Conservation (phyloP, 2,329 filamentous ascomycete species). For the Didymella pomorum region DNA sequence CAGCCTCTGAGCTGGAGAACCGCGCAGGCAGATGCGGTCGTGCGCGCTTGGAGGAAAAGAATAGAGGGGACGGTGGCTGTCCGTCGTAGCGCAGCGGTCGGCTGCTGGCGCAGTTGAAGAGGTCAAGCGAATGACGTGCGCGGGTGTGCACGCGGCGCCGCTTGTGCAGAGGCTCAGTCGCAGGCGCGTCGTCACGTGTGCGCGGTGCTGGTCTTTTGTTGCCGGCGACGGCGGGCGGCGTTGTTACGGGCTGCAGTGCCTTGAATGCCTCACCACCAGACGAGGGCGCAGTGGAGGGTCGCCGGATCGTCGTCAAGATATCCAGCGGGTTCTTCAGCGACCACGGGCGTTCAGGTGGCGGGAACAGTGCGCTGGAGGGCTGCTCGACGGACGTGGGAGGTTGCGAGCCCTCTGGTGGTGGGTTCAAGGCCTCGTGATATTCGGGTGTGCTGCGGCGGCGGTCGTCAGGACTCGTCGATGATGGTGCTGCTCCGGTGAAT, state of each 20-base stretch:
- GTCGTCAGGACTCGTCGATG: slow-evolving; percentile 16
- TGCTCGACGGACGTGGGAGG: slow-evolving; percentile 24
- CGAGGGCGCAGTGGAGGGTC: slow-evolving; percentile 29
- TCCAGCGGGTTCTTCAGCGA: slow-evolving; percentile 7
- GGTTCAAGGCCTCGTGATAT: slow-evolving; percentile 26
- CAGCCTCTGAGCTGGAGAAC: slow-evolving; percentile 66
- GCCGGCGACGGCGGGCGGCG: slow-evolving; percentile 21
- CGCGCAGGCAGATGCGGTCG: slow-evolving; percentile 59
- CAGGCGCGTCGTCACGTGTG: slow-evolving; percentile 21
- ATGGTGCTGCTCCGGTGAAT: slow-evolving; percentile 43
- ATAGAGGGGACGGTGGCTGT: slow-evolving; percentile 59
- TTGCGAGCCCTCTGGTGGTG: slow-evolving; percentile 23
- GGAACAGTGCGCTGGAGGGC: slow-evolving; percentile 3
- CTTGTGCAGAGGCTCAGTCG: slow-evolving; percentile 49
- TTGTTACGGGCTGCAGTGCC: slow-evolving; percentile 12
- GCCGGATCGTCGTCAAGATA: slow-evolving; percentile 8
- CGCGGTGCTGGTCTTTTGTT: slow-evolving; percentile 9
- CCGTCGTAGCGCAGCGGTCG: slow-evolving; percentile 29
- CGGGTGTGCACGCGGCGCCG: slow-evolving; percentile 38
- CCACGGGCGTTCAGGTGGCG: slow-evolving; percentile 10
- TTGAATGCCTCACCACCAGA: slow-evolving; percentile 18
- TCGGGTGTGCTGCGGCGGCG: slow-evolving; percentile 32
- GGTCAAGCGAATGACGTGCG: slow-evolving; percentile 48
- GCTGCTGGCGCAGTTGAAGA: slow-evolving; percentile 41
- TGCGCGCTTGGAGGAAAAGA: slow-evolving; percentile 58